Base-by-base conservation (phyloP, 805 yeast genomes). In the Starmerella potacharoeniae region DNA sequence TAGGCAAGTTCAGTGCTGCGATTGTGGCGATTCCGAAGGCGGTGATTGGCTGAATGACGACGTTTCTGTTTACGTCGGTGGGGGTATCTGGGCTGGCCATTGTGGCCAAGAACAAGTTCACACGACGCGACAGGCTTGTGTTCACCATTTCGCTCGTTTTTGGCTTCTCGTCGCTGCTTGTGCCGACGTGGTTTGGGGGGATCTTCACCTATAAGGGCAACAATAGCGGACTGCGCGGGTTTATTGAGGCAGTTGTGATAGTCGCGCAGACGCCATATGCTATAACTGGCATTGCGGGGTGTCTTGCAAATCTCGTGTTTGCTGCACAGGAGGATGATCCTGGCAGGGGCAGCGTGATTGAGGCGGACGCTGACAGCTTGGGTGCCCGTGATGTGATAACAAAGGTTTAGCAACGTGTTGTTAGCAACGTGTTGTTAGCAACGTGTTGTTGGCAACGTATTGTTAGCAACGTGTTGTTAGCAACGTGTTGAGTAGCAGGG, bases 1-100 rank as follows among this genome's bases (percentile, higher is more conserved):
- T 89, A 67, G 77, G 95, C 57, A 86, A 86, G 69, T 86, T 86
- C 67, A 89, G 90, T 40, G 95, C 93, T 50, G 89, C 95, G n/a
- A 75, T 89, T 56, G 87, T 84, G 33, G 77, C 95, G 37, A 86
- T 86, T 64, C 95, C 95, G 43, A 76, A 74, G 54, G 75, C 93
- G 1, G 86, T 83, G 34, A 74, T 89, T 55, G 96, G 96, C 59
- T 96, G 96, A 60, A 86, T 88, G 95, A 83, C 83, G 34, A 75
- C 89, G 4, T 84, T 84, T 69, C 71, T 84, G 52, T 84, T 84
- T 75, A 77, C 85, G 35, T 79, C 88, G 4, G 90, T 84, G 36
- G 86, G 86, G 0, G 85, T 82, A n/a, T 82, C 89, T 2, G 90
- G 90, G 59, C 68, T 84, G 51, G 77, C 80, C 58, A 82, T 84